Base-by-base conservation (phyloP, 2,329 filamentous ascomycete species). In the Teratosphaeria zuluensis region DNA sequence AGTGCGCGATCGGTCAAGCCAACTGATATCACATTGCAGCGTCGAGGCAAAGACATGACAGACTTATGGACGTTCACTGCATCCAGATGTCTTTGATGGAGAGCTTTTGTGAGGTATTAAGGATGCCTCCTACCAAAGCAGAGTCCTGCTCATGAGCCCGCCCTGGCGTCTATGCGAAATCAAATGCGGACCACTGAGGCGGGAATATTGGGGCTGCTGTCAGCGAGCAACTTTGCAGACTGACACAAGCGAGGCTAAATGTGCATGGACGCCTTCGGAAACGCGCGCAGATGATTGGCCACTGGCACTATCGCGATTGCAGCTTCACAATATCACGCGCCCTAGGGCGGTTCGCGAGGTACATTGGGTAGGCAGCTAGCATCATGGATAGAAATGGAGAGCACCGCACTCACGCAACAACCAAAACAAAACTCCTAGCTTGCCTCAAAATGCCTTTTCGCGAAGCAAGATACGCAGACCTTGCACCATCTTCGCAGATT, bases 371-470 rank as follows among this genome's bases (percentile, higher is more conserved):
- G 35, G 35, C 16, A 16, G 12, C 35, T 16, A 38, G 35, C 16
- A 38, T 14, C 12, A 14, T 38, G 16, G 12, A 38, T 12, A 16
- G 35, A 12, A 38, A 38, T 38, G 14, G 35, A 38, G 2, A 28
- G 24, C 24, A 28, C 24, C 24, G 24, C 35, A 16, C 35, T 38
- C 35, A 38, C 9, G 14, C 12, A 38, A 38, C 12, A 12, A 38
- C 12, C 11, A 4, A 38, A 16, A 38, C 35, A 16, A 14, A 38
- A 38, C 4, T 14, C 35, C 12, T 2, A 16, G 35, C 35, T 38
- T 16, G 1, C 9, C 12, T 38, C 16, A 38, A 3, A 38, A 66
- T 66, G 64, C 62, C 63, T 30, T 28, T 65, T 54, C 63, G 64
- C 54, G 33, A 58, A 24, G 63, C 63, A 53, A 62, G 52, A 51